Conservation (phyloP, 306 rosid genomes). For the Acacia acuminata region DNA sequence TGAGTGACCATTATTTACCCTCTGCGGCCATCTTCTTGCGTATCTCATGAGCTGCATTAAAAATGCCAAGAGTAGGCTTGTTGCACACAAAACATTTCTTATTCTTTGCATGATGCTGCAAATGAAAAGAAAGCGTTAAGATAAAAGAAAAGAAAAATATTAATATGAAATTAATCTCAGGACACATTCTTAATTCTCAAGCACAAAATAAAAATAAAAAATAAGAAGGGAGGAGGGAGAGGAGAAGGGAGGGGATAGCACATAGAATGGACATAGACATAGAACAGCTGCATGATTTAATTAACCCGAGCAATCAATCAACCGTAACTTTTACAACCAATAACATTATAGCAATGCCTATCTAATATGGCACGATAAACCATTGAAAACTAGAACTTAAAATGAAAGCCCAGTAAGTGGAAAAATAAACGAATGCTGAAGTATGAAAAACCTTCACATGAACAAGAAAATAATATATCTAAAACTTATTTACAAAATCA, state of each 20-base stretch:
- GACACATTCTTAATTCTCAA: constrained; percentile 3
- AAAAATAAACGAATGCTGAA: background rate
- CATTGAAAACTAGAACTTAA: background rate
- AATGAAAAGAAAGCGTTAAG: constrained; percentile 17
- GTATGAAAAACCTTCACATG: background rate
- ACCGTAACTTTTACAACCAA: background rate
- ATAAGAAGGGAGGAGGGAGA: background rate
- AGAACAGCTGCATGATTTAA: constrained; percentile 11
- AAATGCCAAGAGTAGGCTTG: constrained; percentile 73
- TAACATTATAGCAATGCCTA: constrained; percentile 8
- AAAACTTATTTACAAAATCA: background rate
- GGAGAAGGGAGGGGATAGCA: background rate
- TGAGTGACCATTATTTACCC: constrained; percentile 37
- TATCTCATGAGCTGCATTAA: constrained; percentile 71
- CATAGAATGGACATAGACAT: background rate
- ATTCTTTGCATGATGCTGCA: constrained; percentile 77
- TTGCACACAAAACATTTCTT: constrained; percentile 88
- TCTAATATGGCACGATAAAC: background rate
- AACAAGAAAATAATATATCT: constrained; percentile 10
- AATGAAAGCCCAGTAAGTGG: background rate
- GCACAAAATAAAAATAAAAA: background rate
- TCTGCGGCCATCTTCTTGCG: constrained; percentile 58
- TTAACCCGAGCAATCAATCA: constrained; percentile 3
- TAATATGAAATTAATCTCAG: constrained; percentile 8
- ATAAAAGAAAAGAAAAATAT: background rate